Evolutionary conservation across 2,329 filamentous ascomycete genomes (phyloP), one percentile per base, ranked within the genome.

Genomic region (Fusarium sp.): DNA sequence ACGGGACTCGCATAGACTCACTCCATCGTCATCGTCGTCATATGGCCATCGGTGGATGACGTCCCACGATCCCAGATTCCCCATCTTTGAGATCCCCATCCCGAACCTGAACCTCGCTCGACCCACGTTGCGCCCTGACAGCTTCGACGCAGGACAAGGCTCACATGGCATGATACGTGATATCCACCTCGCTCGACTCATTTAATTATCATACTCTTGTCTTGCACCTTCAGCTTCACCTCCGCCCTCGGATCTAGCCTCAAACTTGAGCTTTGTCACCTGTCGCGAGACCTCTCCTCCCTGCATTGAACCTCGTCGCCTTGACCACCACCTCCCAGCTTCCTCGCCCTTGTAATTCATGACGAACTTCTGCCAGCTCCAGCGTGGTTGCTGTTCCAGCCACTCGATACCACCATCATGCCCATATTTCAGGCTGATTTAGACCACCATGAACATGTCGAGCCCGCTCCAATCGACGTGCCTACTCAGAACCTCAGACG

Each of bases 361-460:
- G 77, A 77, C 61, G 67, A 59, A 64, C 54, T 40, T 38, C 50
- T 56, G 54, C 59, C 68, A 65, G 22, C 56, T 58, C 58, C 69
- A 73, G 72, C 45, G 70, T 70, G 71, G 81, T 80, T 83, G 82
- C 80, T 81, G 80, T 80, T 79, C 80, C 77, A 74, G 71, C 78
- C 65, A 59, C 69, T 70, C 65, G 71, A 72, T 57, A 65, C 62
- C 64, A 58, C 60, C 70, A 76, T 70, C 69, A 91, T 91, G 90
- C 89, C 89, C 73, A 90, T 90, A 79, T 90, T 89, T 76, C 87
- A 88, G 75, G 85, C 87, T 79, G 85, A 89, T 75, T 78, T 87
- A 76, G 84, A 85, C 59, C 82, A 82, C 72, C 79, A 80, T 63
- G 50, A 74, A 69, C 71, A 63, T 76, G 74, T 79, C 78, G 75